phyloP scores from a whole-genome alignment of 768 basidiomycete species.

The Ramaria sp. region DNA sequence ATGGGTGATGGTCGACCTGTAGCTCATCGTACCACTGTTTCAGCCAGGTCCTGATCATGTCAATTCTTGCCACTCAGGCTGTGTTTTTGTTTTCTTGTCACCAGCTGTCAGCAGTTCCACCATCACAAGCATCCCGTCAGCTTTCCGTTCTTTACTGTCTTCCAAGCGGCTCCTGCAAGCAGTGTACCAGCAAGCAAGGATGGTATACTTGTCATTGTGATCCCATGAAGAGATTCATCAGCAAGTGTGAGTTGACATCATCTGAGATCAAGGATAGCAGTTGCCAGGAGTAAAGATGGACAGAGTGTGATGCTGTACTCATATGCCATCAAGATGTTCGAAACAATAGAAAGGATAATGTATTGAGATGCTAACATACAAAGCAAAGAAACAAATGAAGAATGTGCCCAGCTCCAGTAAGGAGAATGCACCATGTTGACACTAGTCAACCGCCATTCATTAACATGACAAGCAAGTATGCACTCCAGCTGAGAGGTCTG shows the following conservation, averaged over 20 bases:
- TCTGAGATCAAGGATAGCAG: constrained; percentile 4
- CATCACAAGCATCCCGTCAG: constrained; percentile 2
- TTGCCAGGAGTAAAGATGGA: no score
- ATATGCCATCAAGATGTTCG: neutral
- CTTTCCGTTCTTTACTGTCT: constrained; percentile 7
- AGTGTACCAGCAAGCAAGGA: neutral
- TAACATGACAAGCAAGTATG: neutral
- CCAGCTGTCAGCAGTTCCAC: no score
- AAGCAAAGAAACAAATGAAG: neutral
- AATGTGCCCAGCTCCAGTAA: constrained; percentile 8
- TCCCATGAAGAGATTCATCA: neutral
- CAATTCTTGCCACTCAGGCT: no score
- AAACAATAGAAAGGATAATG: no score
- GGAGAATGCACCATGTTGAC: constrained; percentile 8
- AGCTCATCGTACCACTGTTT: no score
- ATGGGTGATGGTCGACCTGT: no score
- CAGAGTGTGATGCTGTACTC: no score
- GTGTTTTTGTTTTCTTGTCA: no score
- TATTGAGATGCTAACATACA: neutral
- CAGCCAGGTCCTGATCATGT: no score
- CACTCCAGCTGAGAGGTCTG: constrained; percentile 8
- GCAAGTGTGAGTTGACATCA: constrained; percentile 7
- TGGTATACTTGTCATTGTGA: neutral
- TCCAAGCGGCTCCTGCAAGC: neutral
- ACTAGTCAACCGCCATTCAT: neutral